Conservation (phyloP, 345 rosid genomes). For the Raphanus raphanistrum region DNA sequence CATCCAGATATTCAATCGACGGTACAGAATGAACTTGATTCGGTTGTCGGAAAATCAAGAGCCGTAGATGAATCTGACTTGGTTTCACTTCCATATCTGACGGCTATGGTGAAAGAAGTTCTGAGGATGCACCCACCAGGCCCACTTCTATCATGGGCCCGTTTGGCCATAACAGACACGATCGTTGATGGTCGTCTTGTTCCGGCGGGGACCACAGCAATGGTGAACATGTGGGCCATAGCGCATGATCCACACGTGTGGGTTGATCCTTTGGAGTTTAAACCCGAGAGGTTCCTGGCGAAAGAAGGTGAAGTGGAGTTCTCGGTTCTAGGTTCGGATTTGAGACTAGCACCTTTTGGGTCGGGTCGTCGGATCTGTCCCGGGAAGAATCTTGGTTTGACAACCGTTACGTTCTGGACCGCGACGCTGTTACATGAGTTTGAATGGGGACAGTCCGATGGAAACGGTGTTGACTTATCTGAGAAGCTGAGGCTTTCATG, state of each 20-base stretch:
- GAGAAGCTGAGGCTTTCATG: constrained; percentile 72
- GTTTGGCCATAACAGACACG: constrained; percentile 73
- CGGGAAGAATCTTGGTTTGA: constrained; percentile 65
- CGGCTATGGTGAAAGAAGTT: constrained; percentile 76
- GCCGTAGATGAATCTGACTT: constrained; percentile 59
- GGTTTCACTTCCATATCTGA: constrained; percentile 50
- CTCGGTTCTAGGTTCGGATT: constrained; percentile 79
- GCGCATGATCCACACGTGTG: constrained; percentile 71
- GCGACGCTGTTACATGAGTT: constrained; percentile 70
- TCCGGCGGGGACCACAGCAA: constrained; percentile 87
- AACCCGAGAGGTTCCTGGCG: constrained; percentile 62
- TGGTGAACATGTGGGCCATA: constrained; percentile 99
- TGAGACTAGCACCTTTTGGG: constrained; percentile 84
- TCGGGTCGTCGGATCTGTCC: constrained; percentile 87
- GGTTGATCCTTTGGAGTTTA: constrained; percentile 65
- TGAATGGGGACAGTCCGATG: constrained; percentile 52
- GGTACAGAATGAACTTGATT: constrained; percentile 73
- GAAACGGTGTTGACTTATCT: constrained; percentile 54
- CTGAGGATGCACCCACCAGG: constrained; percentile 95
- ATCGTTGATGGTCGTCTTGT: constrained; percentile 70
- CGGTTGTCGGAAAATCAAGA: constrained; percentile 58
- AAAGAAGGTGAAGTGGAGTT: constrained; percentile 51
- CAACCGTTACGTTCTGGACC: constrained; percentile 69
- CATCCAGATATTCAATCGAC: constrained; percentile 62
- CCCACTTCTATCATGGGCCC: constrained; percentile 91